Conservation (phyloP, 371 early-diverging fungal genomes). For the Lichtheimia hyalospora region DNA sequence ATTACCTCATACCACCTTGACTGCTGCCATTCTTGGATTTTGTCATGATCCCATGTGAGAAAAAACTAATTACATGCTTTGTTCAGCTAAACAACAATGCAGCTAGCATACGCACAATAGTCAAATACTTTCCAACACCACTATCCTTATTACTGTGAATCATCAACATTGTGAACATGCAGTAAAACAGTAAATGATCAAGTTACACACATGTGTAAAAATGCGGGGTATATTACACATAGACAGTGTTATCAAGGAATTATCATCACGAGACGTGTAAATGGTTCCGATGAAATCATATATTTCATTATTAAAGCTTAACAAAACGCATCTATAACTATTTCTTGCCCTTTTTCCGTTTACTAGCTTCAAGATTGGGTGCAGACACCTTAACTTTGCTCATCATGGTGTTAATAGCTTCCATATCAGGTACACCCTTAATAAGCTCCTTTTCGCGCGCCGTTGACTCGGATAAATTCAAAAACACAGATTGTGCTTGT, state of each 20-base stretch:
- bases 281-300: too few relatives aligned
- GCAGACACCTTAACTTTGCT: conserved; percentile 87
- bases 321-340: not conserved
- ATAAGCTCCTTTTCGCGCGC: conserved; percentile 79
- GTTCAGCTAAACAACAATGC: too few relatives aligned
- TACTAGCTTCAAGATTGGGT: conserved; percentile 69
- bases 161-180: too few relatives aligned
- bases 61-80: too few relatives aligned
- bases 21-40: too few relatives aligned
- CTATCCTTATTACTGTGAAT: too few relatives aligned
- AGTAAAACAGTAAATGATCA: not conserved
- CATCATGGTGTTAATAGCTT: conserved; percentile 80
- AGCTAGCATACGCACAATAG: too few relatives aligned
- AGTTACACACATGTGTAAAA: too few relatives aligned
- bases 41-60: too few relatives aligned
- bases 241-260: not conserved
- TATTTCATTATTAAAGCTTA: not conserved
- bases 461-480: conserved; percentile 51
- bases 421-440: conserved; percentile 82
- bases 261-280: not conserved
- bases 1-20: too few relatives aligned
- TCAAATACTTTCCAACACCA: too few relatives aligned
- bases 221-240: too few relatives aligned
- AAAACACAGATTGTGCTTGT: conserved; percentile 52
- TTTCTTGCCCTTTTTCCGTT: conserved; percentile 55